phyloP scores from a whole-genome alignment of 164 flowering plant species.

The Piper betle region DNA sequence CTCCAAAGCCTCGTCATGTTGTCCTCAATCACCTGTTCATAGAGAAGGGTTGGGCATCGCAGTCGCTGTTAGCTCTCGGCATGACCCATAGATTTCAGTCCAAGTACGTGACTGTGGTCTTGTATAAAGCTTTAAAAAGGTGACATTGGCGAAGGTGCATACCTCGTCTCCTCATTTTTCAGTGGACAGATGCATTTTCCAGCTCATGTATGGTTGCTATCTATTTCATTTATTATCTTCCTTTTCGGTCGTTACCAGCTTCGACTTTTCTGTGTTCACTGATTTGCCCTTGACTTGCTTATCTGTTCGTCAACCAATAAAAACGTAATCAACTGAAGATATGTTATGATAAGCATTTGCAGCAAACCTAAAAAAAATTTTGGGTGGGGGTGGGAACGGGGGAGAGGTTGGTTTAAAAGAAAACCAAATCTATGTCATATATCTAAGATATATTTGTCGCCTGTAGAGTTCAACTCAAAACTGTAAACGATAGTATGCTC shows the following conservation, averaged over 20 bases:
- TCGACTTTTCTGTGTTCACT: background rate
- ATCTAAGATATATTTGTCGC: too few species aligned
- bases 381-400: too few species aligned
- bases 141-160: conserved; percentile 8
- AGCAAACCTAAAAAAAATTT: too few species aligned
- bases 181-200: conserved; percentile 1
- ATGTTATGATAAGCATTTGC: too few species aligned
- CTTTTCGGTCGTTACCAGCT: background rate
- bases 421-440: too few species aligned
- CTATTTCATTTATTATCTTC: background rate
- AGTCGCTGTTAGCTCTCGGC: conserved; percentile 74
- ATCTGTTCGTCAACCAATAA: too few species aligned
- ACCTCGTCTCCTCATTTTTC: background rate
- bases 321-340: too few species aligned
- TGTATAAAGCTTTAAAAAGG: conserved; percentile 72
- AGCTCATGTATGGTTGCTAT: background rate
- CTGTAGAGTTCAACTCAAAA: too few species aligned
- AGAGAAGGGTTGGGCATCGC: conserved; percentile 71
- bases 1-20: conserved; percentile 67
- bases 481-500: too few species aligned
- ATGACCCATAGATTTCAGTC: conserved; percentile 69
- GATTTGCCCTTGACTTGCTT: background rate
- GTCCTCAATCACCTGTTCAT: conserved; percentile 86
- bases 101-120: conserved; percentile 84
- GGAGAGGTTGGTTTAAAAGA: too few species aligned